A percentile compares a stretch with the other conserved stretches of the same genome.
Evolutionary conservation across 2,329 filamentous ascomycete genomes (phyloP).

Genomic region (Grosmannia serpens): DNA sequence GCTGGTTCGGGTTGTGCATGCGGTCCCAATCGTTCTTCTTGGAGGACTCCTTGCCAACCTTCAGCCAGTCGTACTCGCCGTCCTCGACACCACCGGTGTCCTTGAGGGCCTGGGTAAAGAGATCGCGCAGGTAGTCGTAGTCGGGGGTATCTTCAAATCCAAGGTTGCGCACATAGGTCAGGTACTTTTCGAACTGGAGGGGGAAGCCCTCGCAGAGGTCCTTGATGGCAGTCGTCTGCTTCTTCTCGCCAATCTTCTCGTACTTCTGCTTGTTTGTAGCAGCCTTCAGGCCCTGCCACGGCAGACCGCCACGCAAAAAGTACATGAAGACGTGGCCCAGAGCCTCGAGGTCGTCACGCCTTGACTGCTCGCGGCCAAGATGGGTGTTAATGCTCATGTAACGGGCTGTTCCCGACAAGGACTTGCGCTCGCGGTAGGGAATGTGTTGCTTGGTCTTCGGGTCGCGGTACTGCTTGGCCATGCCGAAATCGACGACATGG

Average conservation of each 20-base stretch:
- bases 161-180: conserved; percentile 93
- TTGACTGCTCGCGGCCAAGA: conserved; percentile 87
- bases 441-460: conserved; percentile 99
- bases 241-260: conserved; percentile 99
- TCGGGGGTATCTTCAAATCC: conserved; percentile 98
- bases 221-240: conserved; percentile 94
- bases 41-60: conserved; percentile 61
- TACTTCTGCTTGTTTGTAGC: conserved; percentile 92
- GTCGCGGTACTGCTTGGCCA: conserved; percentile 98
- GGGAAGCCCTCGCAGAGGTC: conserved; percentile 94
- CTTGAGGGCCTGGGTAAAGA: conserved; percentile 93
- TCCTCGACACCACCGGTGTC: conserved; percentile 91
- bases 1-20: conserved; percentile 65
- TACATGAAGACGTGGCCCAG: conserved; percentile 67
- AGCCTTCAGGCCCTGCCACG: conserved; percentile 63
- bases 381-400: conserved; percentile 99
- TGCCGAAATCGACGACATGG: conserved; percentile 96
- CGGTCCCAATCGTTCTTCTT: conserved; percentile 79
- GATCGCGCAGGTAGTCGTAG: conserved; percentile 92
- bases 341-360: conserved; percentile 90
- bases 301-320: conserved; percentile 58
- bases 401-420: conserved; percentile 85
- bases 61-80: conserved; percentile 99
- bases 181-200: conserved; percentile 94
- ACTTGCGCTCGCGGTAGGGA: conserved; percentile 93